Evolutionary conservation across 257 asterid species (phyloP).

Genomic region (Nicotiana noctiflora): DNA sequence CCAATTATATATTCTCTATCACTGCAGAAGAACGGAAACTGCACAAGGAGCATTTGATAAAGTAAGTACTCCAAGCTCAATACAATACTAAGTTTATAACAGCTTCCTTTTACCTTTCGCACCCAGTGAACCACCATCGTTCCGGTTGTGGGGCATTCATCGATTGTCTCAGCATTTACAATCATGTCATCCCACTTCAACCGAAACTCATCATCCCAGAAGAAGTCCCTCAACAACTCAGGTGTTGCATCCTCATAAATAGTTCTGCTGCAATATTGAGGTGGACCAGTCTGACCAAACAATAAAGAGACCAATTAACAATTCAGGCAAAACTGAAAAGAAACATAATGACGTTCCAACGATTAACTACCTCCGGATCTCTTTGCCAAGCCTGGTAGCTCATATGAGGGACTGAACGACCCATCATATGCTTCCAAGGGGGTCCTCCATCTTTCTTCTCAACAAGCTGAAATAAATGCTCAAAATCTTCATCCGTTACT

Average conservation of each 20-base stretch:
- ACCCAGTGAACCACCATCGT: conserved; percentile 86
- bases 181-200: conserved; percentile 92
- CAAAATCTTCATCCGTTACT: conserved; percentile 51
- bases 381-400: conserved; percentile 98
- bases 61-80: neutral
- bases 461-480: conserved; percentile 59
- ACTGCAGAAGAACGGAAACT: conserved; percentile 92
- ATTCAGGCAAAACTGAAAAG: neutral
- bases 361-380: conserved; percentile 52
- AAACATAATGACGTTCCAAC: neutral
- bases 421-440: conserved; percentile 87
- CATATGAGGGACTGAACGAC: conserved; percentile 60
- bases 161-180: conserved; percentile 55
- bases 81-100: neutral
- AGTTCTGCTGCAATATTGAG: conserved; percentile 84
- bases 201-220: conserved; percentile 89
- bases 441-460: conserved; percentile 88
- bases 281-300: conserved; percentile 62
- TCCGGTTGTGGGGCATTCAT: conserved; percentile 60
- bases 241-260: conserved; percentile 84
- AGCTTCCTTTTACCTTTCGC: conserved; percentile 54
- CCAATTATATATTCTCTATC: conserved; percentile 81
- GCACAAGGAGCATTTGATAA: conserved; percentile 19
- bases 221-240: conserved; percentile 83
- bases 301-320: conserved; percentile 1